Conservation (phyloP, 1,139 yeast genomes). For the Blastobotrys niveus region DNA sequence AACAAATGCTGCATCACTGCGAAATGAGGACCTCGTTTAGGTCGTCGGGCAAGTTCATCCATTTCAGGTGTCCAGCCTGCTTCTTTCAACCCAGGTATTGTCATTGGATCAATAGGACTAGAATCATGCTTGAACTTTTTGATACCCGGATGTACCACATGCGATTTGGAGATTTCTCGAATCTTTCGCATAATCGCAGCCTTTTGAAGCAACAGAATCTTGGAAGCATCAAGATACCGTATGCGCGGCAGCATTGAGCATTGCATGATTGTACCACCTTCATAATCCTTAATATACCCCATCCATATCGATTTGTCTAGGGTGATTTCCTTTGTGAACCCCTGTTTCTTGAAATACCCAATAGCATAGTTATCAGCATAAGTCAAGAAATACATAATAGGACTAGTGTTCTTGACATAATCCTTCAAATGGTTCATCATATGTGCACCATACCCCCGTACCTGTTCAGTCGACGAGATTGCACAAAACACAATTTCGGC, state of each 20-base stretch:
- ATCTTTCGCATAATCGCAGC: slow-evolving; percentile 88
- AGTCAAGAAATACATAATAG: slow-evolving; percentile 80
- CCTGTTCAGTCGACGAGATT: slow-evolving; percentile 94
- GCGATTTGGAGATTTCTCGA: slow-evolving; percentile 69
- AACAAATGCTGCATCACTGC: slow-evolving; percentile 86
- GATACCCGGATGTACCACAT: slow-evolving; percentile 76
- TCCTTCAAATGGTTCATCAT: slow-evolving; percentile 96
- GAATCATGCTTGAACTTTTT: slow-evolving; percentile 50
- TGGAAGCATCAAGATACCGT: slow-evolving; percentile 82
- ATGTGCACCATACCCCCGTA: slow-evolving; percentile 97
- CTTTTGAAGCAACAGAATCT: slow-evolving; percentile 76
- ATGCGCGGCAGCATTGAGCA: slow-evolving; percentile 87
- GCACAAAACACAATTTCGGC: slow-evolving; percentile 99
- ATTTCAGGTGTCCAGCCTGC: slow-evolving; percentile 98
- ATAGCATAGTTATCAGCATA: slow-evolving; percentile 98
- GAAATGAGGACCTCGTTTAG: slow-evolving; percentile 91
- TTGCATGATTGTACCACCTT: slow-evolving; percentile 98
- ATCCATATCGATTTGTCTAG: slow-evolving; percentile 86
- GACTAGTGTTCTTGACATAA: slow-evolving; percentile 84
- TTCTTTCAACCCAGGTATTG: slow-evolving; percentile 81
- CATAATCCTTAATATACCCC: slow-evolving; percentile 98
- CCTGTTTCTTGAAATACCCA: slow-evolving; percentile 97
- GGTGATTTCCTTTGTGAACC: slow-evolving; percentile 90
- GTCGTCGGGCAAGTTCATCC: slow-evolving; percentile 94
- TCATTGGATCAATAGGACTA: slow-evolving; percentile 53